Percentiles rank a stretch among this genome's conserved stretches.
Evolutionary conservation across 2,329 filamentous ascomycete genomes (phyloP).

Genomic region (Pseudodiploospora longispora): DNA sequence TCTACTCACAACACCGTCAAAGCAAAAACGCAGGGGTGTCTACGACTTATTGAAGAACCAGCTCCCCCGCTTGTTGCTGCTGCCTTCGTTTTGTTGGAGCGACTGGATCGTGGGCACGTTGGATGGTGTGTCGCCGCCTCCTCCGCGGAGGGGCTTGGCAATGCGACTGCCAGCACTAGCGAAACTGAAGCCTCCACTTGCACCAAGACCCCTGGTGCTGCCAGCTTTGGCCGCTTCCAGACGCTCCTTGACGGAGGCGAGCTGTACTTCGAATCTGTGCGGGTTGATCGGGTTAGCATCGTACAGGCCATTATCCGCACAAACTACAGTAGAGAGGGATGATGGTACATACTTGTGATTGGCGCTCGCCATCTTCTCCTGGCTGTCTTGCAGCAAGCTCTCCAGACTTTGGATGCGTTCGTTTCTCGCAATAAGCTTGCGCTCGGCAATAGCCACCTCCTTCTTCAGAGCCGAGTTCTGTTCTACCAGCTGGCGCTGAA

Average conservation of each 20-base stretch:
- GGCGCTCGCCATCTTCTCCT: conserved; percentile 94
- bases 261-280: conserved; percentile 86
- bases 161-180: conserved; percentile 56
- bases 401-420: conserved; percentile 95
- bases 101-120: conserved; percentile 48
- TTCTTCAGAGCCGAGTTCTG: conserved; percentile 97
- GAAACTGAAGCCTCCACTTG: conserved; percentile 65
- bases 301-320: background rate
- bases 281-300: conserved; percentile 18
- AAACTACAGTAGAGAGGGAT: background rate
- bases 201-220: conserved; percentile 73
- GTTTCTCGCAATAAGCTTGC: conserved; percentile 92
- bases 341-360: conserved; percentile 76
- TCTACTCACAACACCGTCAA: conserved; percentile 12
- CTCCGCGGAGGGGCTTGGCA: conserved; percentile 60
- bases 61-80: conserved; percentile 56
- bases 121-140: conserved; percentile 38
- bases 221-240: conserved; percentile 91
- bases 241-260: conserved; percentile 94
- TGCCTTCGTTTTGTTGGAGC: conserved; percentile 50
- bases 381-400: conserved; percentile 85
- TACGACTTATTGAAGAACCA: conserved; percentile 65
- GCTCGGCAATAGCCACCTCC: conserved; percentile 96
- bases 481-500: conserved; percentile 94
- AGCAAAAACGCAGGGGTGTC: conserved; percentile 10